These are phyloP conservation scores for Apophysomyces ossiformis DNA, from an alignment of 371 early-diverging fungal genomes.

Conservation along the genomic window DNA sequence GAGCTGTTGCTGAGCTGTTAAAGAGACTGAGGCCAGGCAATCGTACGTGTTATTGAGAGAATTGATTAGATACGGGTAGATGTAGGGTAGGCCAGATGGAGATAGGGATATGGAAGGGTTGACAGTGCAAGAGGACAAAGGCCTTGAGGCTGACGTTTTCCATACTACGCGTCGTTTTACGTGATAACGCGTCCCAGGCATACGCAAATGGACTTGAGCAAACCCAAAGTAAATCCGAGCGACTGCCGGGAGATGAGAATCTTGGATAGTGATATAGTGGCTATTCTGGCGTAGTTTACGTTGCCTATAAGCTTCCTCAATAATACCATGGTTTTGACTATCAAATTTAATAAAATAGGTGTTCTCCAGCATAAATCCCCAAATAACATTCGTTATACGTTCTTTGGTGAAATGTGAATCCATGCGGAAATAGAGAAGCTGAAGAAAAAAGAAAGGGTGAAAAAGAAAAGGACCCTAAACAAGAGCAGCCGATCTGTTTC, in stretches of 20 bases:
- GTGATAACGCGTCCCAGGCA: slow-evolving; percentile 58
- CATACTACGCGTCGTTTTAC: slow-evolving; percentile 29
- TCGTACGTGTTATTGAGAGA: background rate
- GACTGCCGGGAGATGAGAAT: slow-evolving; percentile 33
- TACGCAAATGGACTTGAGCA: slow-evolving; percentile 45
- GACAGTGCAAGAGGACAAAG: background rate
- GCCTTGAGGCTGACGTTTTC: background rate
- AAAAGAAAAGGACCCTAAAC: background rate
- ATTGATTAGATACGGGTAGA: background rate
- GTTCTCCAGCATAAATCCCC: slow-evolving; percentile 57
- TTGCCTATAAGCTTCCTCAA: slow-evolving; percentile 39
- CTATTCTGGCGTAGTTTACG: slow-evolving; percentile 30
- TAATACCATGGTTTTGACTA: slow-evolving; percentile 35
- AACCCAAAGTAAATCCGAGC: slow-evolving; percentile 52
- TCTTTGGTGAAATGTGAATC: background rate
- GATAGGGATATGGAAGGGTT: background rate
- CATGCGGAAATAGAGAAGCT: slow-evolving; percentile 2
- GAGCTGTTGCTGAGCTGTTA: too few relatives aligned
- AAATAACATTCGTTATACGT: slow-evolving; percentile 18
- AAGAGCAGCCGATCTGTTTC: background rate
- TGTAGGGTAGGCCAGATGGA: background rate
- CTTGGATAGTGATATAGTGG: slow-evolving; percentile 38
- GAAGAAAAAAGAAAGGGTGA: background rate
- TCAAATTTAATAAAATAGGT: slow-evolving; percentile 47
- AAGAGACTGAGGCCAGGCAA: too few relatives aligned